Percentiles rank a stretch among this genome's conserved stretches.
These are phyloP conservation scores for Peronospora destructor DNA, from an alignment of 352 stramenopile species.

Conservation along the genomic window DNA sequence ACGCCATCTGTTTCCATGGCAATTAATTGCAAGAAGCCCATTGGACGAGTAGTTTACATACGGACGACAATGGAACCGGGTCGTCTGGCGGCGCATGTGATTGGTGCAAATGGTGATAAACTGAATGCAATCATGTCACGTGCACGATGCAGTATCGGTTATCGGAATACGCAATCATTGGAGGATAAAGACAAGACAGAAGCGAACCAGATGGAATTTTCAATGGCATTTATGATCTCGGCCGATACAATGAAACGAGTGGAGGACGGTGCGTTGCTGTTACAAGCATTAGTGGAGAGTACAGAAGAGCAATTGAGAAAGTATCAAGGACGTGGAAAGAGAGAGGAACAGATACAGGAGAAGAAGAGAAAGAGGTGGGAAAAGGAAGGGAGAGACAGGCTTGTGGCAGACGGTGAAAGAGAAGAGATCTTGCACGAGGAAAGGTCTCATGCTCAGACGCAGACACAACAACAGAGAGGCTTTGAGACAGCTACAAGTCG, in stretches of 20 bases:
- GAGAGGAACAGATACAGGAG: slow-evolving; percentile 7
- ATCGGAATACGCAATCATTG: slow-evolving; percentile 21
- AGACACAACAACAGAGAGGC: slow-evolving; percentile 28
- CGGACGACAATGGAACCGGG: slow-evolving; percentile 37
- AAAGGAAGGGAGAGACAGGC: not conserved
- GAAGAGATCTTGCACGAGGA: slow-evolving; percentile 16
- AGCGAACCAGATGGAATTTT: slow-evolving; percentile 10
- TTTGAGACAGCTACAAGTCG: not conserved
- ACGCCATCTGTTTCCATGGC: not conserved
- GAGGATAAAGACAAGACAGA: not conserved
- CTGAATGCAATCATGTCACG: slow-evolving; percentile 56
- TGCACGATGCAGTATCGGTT: slow-evolving; percentile 46
- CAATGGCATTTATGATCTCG: slow-evolving; percentile 51
- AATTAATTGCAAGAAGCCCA: slow-evolving; percentile 16
- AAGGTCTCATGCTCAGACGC: slow-evolving; percentile 23
- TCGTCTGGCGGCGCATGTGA: slow-evolving; percentile 39
- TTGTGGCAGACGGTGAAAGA: not conserved
- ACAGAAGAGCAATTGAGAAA: slow-evolving; percentile 33
- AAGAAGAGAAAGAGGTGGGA: not conserved
- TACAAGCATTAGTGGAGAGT: slow-evolving; percentile 35
- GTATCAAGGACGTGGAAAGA: slow-evolving; percentile 1
- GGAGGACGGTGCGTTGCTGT: slow-evolving; percentile 27
- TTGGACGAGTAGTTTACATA: slow-evolving; percentile 32
- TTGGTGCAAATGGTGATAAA: slow-evolving; percentile 28
- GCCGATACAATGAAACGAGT: slow-evolving; percentile 44